Base-by-base conservation (phyloP, 1,139 yeast genomes). In the Debaryomycetaceae sp. region DNA sequence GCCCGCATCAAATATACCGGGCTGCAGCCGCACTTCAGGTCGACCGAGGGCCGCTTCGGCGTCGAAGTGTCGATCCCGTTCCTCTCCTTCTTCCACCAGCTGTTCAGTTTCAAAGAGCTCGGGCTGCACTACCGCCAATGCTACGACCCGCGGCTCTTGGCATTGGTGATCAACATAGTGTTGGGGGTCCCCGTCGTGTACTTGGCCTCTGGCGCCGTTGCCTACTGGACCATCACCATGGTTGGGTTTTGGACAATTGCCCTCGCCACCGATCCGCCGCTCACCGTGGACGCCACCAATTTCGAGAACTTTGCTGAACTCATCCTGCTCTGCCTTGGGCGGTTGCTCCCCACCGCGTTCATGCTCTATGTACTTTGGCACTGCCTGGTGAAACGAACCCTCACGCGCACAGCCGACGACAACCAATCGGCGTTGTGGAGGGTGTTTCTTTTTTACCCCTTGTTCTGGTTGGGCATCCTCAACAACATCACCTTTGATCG, bases 171-270 rank as follows among this genome's bases (percentile, higher is more conserved):
- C 21, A 86, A 85, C 47, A 58, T 85, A 3, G 9, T 78, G 0
- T 51, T 83, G 42, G 78, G 81, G 4, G 28, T 72, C 25, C 81
- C 93, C 21, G 51, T 84, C 25, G 73, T 77, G 42, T 72, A 67
- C 51, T 46, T 80, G 28, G 70, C 67, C 11, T 63, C 71, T 21
- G 80, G 89, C 0, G 50, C 65, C 0, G 60, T 72, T 2, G 71
- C 78, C 4, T 84, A 65, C 48, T 82, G 91, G 86, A 64, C 74
- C 1, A 52, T 74, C 12, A 64, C 70, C 26, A 48, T 76, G 2
- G 75, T 76, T n/a, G 95, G 94, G 0, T 88, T 83, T 56, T 85
- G 96, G 95, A 83, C 94, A 0, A 75, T 89, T 23, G 60, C 79
- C 2, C 53, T 89, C 21, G 82, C 86, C 0, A 70, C 93, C 10